Base-by-base conservation (phyloP, 257 asterid genomes). In the Solanum bukasovii region DNA sequence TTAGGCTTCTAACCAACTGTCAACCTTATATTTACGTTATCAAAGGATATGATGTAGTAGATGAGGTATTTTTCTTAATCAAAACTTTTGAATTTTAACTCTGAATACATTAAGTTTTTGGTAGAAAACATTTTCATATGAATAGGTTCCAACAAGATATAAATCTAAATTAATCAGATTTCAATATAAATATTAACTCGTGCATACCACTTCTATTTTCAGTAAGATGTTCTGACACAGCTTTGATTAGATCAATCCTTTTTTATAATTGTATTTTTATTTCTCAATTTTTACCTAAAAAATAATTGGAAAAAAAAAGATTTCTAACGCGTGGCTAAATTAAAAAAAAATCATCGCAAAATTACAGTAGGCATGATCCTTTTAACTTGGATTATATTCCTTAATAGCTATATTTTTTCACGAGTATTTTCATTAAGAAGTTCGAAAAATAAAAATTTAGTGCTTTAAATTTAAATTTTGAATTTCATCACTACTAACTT, bases 61-160 rank as follows among this genome's bases (percentile, higher is more conserved):
- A 56, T 56, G 4, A 56, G 0, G 1, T 18, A 18, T 2, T 18
- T 56, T 56, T 18, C 0, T 6, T 52, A 18, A 52, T 52, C 0
- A 18, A 6, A 52, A 6, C 1, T 52, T 0, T 6, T 0, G 9
- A 52, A 18, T 18, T 18, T 2, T 2, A 52, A 52, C 2, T 52
- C 3, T 18, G 1, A 16, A 52, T 52, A 56, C 9, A 2, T 49
- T 5, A 52, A 52, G 0, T 1, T 18, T 20, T 18, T 18, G 2
- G 0, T 20, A 2, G 25, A 56, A 56, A 56, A 9, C 4, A 18
- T 56, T 56, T 18, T 56, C 0, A 0, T 20, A 56, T 20, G 10
- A 56, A 56, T 52, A 52, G 0, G 0, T 49, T 49, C 0, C 20
- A 49, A 52, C 8, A 18, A 52, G 10, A 56, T 7, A 56, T 20